Evolutionary conservation across 2,329 filamentous ascomycete species (phyloP).

Genomic region (Pezicula radicicola): DNA sequence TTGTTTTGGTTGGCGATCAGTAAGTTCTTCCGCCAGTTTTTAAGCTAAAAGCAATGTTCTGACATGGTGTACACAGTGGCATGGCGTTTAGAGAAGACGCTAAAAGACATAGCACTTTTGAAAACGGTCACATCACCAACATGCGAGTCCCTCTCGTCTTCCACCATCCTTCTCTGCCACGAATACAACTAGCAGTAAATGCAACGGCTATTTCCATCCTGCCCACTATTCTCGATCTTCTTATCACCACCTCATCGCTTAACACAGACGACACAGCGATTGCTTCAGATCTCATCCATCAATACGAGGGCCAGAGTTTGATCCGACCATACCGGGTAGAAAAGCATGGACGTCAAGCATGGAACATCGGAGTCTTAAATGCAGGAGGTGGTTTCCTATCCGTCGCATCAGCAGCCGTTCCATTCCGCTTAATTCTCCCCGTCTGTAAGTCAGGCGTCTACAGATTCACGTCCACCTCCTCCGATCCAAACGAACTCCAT

Average conservation of each 20-base stretch:
- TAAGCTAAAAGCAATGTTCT: neutral
- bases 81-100: slow-evolving; percentile 39
- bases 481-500: slow-evolving; percentile 31
- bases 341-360: slow-evolving; percentile 28
- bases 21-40: neutral
- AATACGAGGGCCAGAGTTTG: slow-evolving; percentile 45
- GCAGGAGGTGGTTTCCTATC: slow-evolving; percentile 22
- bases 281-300: slow-evolving; percentile 36
- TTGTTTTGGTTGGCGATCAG: slow-evolving; percentile 43
- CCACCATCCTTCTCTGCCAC: slow-evolving; percentile 39
- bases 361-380: slow-evolving; percentile 25
- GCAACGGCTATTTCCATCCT: slow-evolving; percentile 40
- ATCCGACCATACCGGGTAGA: slow-evolving; percentile 35
- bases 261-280: slow-evolving; percentile 27
- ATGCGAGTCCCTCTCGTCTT: slow-evolving; percentile 41
- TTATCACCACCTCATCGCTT: slow-evolving; percentile 37
- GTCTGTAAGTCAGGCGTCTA: slow-evolving; percentile 20
- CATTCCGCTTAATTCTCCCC: slow-evolving; percentile 22
- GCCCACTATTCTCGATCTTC: slow-evolving; percentile 42
- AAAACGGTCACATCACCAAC: slow-evolving; percentile 41
- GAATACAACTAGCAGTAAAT: slow-evolving; percentile 35
- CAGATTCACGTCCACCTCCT: slow-evolving; percentile 32
- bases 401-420: slow-evolving; percentile 17
- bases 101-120: slow-evolving; percentile 34
- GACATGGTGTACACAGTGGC: slow-evolving; percentile 16